Base-by-base conservation (phyloP, 2,329 filamentous ascomycete genomes). In the Lanzia echinophila region DNA sequence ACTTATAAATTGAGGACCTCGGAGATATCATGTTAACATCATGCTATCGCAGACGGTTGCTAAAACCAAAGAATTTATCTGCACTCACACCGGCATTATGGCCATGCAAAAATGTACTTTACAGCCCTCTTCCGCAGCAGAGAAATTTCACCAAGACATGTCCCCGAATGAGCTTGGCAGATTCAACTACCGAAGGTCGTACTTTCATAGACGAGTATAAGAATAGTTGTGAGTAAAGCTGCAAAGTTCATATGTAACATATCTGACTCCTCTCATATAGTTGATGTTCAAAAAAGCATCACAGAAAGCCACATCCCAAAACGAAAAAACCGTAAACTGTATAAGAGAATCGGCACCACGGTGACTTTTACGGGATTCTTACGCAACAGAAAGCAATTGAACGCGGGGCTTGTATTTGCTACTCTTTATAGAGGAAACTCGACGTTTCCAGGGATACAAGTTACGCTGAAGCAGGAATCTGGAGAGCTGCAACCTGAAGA, bases 351-450 rank as follows among this genome's bases (percentile, higher is more conserved):
- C 6, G 70, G 71, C 36, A 44, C 73, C 7, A 64, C 71, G 19
- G 75, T 87, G 32, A 74, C 75, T 0, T 68, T 88, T 1, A 77
- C 84, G 67, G 91, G 91, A 19, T 94, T 91, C 62, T 70, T 96
- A 0, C 82, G 83, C 24, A 82, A 81, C 56, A 78, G 83, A 31
- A 79, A 82, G 57, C 82, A 88, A 62, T 74, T 90, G 20, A 83
- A 82, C 28, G 83, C 83, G 51, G 82, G 79, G 38, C 73, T 95
- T 19, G 81, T 81, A 2, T 96, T 96, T 65, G 84, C 84, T 46
- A 78, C 85, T 33, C 22, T 67, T 38, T 34, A 33, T 22, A 51
- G 54, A 41, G 56, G 56, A 13, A 48, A 66, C 83, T 34, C 70
- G 69, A 24, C 24, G 17, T 19, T 22, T n/a, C 7, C 36, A 6